Evolutionary conservation across 148 eudicot genomes (phyloP), one percentile per base, ranked within the genome.

Genomic region (Fagopyrum esculentum): DNA sequence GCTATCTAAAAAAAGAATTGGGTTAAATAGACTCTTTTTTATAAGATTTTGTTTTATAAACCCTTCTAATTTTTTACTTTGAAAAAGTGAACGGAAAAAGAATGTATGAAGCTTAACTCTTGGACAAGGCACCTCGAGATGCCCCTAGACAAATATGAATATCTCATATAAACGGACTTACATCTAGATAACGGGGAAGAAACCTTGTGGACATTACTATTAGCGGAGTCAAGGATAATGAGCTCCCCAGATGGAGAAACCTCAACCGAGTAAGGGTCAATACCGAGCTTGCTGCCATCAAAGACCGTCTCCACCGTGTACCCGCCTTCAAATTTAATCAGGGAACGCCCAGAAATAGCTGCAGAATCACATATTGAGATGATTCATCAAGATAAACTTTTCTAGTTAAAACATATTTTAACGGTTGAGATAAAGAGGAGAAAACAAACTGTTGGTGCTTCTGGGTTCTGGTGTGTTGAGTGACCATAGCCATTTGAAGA

Each of bases 251-350:
- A 84, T 13, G 96, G 87, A 82, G 89, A 74, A 77, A 90, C 82
- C 79, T 95, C 97, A 51, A 95, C 90, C 74, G 91, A 75, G n/a
- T 87, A 79, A 76, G 98, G 98, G 73, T 94, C 98, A 77, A 94
- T 87, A 59, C 98, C 98, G 78, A 94, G 93, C 82, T 95, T 95
- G 74, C 98, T 95, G 9, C 98, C 98, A 87, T 95, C 98, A 80
- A 95, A 95, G 71, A 95, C 98, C 10, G 97, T 95, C 88, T 95
- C 97, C 57, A 95, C 96, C 45, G 75, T 73, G 72, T 90, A 95
- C 16, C 98, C 98, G 79, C 96, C 84, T 87, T 95, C 98, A 83
- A 86, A 95, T 74, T 90, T 95, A 93, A 95, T 88, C 96, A 92
- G 76, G 63, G 97, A 90, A 72, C 96, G 87, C 74, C 89, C 89